Base-by-base conservation (phyloP, 192 early-diverging fungal species). In the Helicostylum pulchrum region DNA sequence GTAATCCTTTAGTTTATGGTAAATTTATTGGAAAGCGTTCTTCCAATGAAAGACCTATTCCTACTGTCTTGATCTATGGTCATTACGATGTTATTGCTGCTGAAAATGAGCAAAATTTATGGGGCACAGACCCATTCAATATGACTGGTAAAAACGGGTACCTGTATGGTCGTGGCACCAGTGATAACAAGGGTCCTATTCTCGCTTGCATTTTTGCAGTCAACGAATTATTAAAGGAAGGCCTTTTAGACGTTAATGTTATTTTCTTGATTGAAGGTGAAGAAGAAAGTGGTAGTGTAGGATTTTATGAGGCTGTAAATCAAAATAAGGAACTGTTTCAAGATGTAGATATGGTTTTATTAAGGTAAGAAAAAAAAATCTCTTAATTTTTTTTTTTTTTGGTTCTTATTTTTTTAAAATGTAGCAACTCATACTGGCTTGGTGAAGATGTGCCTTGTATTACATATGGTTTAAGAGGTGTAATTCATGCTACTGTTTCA, bases 11-110 rank as follows among this genome's bases (percentile, higher is more conserved):
- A 21, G 90, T 92, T 1, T 88, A 87, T 61, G 88, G 80, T 7
- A 78, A 79, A 54, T 87, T 88, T 46, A 70, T 70, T 19, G 80
- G 79, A 4, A 75, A 65, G 39, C 10, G 39, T 36, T 20, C 54
- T 21, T 58, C 72, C 20, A 72, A 74, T 17, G 73, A 71, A 20
- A 54, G 42, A 19, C 61, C 48, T 60, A 47, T 70, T 65, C 66
- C 62, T 19, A 85, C 83, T 23, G 82, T 90, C 1, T 75, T 92
- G 31, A 80, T 92, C 1, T 92, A 92, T 69, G 90, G 88, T 2
- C 90, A 92, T 74, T 91, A 90, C 62, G 90, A 92, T 67, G 90
- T 92, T 7, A 89, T 92, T 79, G 77, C 85, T 14, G 88, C 88
- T 0, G 86, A 88, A 45, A 76, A 78, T 68, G 72, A 75, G 43